Conservation (phyloP, 345 rosid genomes). For the Gossypium rotundifolium region DNA sequence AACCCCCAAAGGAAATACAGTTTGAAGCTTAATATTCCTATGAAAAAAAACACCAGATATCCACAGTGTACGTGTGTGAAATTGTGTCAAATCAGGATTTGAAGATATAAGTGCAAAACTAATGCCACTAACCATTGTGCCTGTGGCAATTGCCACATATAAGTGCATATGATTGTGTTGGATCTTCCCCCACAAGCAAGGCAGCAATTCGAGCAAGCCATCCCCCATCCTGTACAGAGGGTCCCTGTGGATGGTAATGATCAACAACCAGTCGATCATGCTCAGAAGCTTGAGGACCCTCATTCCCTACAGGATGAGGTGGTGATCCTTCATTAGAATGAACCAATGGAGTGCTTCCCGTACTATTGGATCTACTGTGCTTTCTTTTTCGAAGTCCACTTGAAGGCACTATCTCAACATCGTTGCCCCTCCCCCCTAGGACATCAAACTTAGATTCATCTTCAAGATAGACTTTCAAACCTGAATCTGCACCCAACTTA, state of each 20-base stretch:
- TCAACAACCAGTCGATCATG: slow-evolving; percentile 56
- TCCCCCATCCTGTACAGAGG: slow-evolving; percentile 50
- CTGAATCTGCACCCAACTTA: slow-evolving; percentile 90
- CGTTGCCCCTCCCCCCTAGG: slow-evolving; percentile 55
- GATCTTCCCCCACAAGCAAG: slow-evolving; percentile 95
- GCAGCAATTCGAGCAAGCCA: slow-evolving; percentile 95
- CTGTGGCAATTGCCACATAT: slow-evolving; percentile 90
- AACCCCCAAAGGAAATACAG: background rate
- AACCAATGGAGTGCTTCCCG: slow-evolving; percentile 38
- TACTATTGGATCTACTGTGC: slow-evolving; percentile 42
- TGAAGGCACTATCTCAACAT: slow-evolving; percentile 54
- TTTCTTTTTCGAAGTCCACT: slow-evolving; percentile 74
- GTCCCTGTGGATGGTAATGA: slow-evolving; percentile 58
- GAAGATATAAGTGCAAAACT: background rate
- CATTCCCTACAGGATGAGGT: slow-evolving; percentile 29
- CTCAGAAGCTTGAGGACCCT: slow-evolving; percentile 36
- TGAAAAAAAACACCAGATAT: background rate
- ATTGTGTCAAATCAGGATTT: background rate
- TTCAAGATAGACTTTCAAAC: slow-evolving; percentile 66
- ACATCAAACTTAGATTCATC: slow-evolving; percentile 50
- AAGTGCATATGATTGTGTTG: slow-evolving; percentile 82
- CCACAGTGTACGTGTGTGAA: background rate
- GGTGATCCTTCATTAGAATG: slow-evolving; percentile 41
- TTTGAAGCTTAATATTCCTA: background rate
- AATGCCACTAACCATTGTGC: slow-evolving; percentile 75